These are phyloP conservation scores for Syncephalis fuscata DNA, from an alignment of 371 early-diverging fungal genomes.

Conservation along the genomic window DNA sequence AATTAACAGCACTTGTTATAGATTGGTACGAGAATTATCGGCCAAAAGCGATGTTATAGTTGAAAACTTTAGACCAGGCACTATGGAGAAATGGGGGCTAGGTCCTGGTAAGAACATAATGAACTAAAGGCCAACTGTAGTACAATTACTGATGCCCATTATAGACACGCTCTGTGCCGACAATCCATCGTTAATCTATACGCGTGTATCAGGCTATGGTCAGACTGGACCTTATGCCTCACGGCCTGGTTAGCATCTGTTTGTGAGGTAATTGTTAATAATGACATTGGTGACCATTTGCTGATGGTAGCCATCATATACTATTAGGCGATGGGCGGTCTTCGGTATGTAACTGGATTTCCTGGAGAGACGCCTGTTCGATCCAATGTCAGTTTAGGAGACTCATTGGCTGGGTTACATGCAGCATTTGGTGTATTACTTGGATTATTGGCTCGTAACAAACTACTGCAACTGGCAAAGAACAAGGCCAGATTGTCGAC, in stretches of 20 bases:
- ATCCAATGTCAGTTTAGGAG: slow-evolving; percentile 33
- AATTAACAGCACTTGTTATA: slow-evolving; percentile 1
- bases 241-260: slow-evolving; percentile 35
- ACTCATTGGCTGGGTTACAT: slow-evolving; percentile 33
- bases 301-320: not conserved
- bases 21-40: slow-evolving; percentile 23
- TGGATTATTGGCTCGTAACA: slow-evolving; percentile 21
- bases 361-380: slow-evolving; percentile 27
- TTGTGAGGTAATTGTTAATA: slow-evolving; percentile 14
- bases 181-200: slow-evolving; percentile 25
- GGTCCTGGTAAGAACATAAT: slow-evolving; percentile 25
- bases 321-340: slow-evolving; percentile 27
- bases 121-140: too few species aligned
- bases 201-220: slow-evolving; percentile 33
- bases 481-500: slow-evolving; percentile 33
- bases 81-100: slow-evolving; percentile 41
- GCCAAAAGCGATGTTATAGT: slow-evolving; percentile 28
- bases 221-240: slow-evolving; percentile 33
- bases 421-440: slow-evolving; percentile 27
- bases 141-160: not conserved
- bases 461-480: not conserved
- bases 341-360: slow-evolving; percentile 27
- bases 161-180: slow-evolving; percentile 20
- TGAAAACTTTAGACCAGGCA: slow-evolving; percentile 36
- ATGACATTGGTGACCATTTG: not conserved